Percentiles rank a stretch among this genome's conserved stretches.
These are phyloP conservation scores for Penicillium salamii DNA, from an alignment of 495 filamentous ascomycete genomes.

Conservation along the genomic window DNA sequence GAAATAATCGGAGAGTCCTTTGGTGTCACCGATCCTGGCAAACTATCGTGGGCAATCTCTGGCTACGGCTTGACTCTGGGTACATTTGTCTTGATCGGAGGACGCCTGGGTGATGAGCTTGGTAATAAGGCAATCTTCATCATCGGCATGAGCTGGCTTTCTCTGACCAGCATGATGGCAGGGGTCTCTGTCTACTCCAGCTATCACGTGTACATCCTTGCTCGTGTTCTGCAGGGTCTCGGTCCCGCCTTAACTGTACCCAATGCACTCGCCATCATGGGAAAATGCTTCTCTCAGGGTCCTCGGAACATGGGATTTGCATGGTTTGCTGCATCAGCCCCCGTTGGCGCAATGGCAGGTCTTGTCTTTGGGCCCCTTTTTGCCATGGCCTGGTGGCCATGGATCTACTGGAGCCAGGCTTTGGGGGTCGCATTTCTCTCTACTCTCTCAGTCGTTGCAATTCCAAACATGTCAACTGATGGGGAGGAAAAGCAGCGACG, in stretches of 20 bases:
- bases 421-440: constrained; percentile 41
- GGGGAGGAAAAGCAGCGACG: constrained; percentile 3
- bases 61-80: constrained; percentile 54
- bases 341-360: constrained; percentile 41
- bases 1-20: constrained; percentile 9
- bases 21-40: constrained; percentile 6
- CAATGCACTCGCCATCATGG: constrained; percentile 56
- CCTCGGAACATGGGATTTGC: constrained; percentile 52
- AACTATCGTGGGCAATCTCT: constrained; percentile 16
- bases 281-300: constrained; percentile 45
- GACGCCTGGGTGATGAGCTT: constrained; percentile 51
- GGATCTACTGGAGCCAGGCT: constrained; percentile 51
- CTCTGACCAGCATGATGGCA: constrained; percentile 46
- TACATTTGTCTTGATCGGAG: constrained; percentile 56
- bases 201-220: constrained; percentile 49
- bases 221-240: constrained; percentile 53
- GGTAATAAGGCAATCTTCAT: constrained; percentile 53
- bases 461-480: constrained; percentile 6
- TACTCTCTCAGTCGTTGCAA: constrained; percentile 12
- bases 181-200: constrained; percentile 40
- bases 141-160: constrained; percentile 50
- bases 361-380: constrained; percentile 41
- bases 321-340: constrained; percentile 56
- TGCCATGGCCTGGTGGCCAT: constrained; percentile 52
- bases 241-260: constrained; percentile 55